Conservation (phyloP, 1,284 basidiomycete species). For the Golubevia sp. region DNA sequence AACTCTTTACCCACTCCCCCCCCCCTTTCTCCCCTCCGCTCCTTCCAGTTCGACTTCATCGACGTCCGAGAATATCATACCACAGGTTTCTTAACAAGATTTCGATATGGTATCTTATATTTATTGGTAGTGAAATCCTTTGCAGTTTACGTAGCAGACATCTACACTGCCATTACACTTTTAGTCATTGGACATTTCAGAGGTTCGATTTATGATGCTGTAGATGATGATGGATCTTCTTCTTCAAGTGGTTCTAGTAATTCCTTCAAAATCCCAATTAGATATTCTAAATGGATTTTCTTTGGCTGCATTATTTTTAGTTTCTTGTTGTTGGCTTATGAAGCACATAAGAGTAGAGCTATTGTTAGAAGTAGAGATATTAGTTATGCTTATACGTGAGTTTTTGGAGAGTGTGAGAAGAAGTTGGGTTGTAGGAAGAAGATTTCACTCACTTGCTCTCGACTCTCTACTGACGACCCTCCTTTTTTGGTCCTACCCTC, state of each 20-base stretch:
- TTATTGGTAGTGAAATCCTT: slow-evolving; percentile 46
- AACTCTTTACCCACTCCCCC: slow-evolving; percentile 1
- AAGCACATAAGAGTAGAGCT: slow-evolving; percentile 48
- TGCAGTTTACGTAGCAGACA: slow-evolving; percentile 53
- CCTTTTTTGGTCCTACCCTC: no score
- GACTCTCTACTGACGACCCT: no score
- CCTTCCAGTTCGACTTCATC: slow-evolving; percentile 87
- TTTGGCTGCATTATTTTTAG: slow-evolving; percentile 53
- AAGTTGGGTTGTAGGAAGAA: background rate
- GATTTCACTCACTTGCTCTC: background rate
- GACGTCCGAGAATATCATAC: slow-evolving; percentile 89
- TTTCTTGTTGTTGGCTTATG: slow-evolving; percentile 49
- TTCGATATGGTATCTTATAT: slow-evolving; percentile 66
- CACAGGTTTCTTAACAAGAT: slow-evolving; percentile 80
- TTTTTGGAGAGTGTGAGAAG: background rate
- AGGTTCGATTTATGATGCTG: slow-evolving; percentile 31
- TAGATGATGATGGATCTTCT: slow-evolving; percentile 28
- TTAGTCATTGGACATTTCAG: slow-evolving; percentile 48
- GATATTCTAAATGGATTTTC: slow-evolving; percentile 48
- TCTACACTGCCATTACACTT: slow-evolving; percentile 51
- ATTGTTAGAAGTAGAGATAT: slow-evolving; percentile 51
- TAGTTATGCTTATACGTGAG: slow-evolving; percentile 44
- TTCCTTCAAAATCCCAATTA: slow-evolving; percentile 39
- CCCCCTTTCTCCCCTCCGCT: slow-evolving; percentile 1
- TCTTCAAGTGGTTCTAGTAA: slow-evolving; percentile 10